Base-by-base conservation (phyloP, 2,329 filamentous ascomycete species). In the Juglanconis sp. region DNA sequence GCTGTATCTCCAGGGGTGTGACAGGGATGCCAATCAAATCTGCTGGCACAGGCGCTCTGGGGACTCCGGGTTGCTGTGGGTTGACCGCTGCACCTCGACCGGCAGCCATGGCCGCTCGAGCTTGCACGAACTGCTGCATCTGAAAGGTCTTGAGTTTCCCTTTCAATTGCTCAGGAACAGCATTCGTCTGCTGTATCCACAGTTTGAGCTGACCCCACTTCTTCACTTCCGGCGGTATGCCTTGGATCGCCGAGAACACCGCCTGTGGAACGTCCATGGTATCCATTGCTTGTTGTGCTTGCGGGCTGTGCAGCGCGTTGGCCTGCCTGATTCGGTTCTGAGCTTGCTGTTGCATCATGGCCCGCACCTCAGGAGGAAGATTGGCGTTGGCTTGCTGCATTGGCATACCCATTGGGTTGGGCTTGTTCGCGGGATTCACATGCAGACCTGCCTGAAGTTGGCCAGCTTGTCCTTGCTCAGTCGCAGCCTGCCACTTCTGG, bases 161-260 rank as follows among this genome's bases (percentile, higher is more conserved):
- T 30, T 73, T 72, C 8, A 72, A 55, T 2, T 69, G 61, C 5
- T 70, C 69, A 0, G 73, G 64, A 1, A 77, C 60, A 13, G 36
- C 35, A 52, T 76, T 77, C 54, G 57, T 59, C 36, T 74, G 72
- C 9, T 62, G 63, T 4, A 79, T 64, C 75, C 77, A 81, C 2
- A 65, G 60, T 65, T 78, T 79, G 10, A 82, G 68, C 3, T 81
- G 77, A 15, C 71, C 70, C 80, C 80, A 83, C 63, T 79, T 82
- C 68, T 79, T 80, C 5, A 80, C 66, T 0, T 81, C 77, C 0
- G 71, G 66, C 1, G 78, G 77, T 3, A 80, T 71, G n/a, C 56
- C 53, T 31, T 30, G 49, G 10, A 61, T 49, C 30, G 32, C 35
- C 66, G 13, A 76, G 62, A 5, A 80, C 65, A 63, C 61, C 13